phyloP scores from a whole-genome alignment of 2,329 filamentous ascomycete species.

The Monascus ruber region DNA sequence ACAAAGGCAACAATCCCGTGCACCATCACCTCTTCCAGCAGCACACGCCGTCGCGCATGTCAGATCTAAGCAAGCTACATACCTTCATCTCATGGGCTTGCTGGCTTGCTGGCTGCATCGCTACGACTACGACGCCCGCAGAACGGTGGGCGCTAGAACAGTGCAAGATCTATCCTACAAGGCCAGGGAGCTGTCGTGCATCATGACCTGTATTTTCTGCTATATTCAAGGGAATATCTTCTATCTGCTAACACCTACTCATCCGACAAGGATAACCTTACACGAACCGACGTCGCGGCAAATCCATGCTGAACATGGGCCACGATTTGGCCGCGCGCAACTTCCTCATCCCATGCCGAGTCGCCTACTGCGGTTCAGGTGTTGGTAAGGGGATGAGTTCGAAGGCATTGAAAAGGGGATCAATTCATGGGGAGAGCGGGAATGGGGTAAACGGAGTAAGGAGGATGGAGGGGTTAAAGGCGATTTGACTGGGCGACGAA shows the following conservation, averaged over 20 bases:
- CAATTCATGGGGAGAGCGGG: constrained; percentile 2
- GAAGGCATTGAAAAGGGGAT: constrained; percentile 1
- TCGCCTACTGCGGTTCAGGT: constrained; percentile 10
- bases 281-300: constrained; percentile 11
- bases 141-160: no score
- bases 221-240: constrained; percentile 22
- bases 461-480: constrained; percentile 4
- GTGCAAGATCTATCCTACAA: no score
- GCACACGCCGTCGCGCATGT: no score
- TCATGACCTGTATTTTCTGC: constrained; percentile 11
- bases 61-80: no score
- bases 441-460: constrained; percentile 5
- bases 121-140: no score
- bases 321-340: constrained; percentile 9
- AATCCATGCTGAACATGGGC: constrained; percentile 10
- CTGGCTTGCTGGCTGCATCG: no score
- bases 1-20: no score
- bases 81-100: no score
- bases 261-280: constrained; percentile 8
- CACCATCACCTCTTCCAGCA: no score
- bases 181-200: no score
- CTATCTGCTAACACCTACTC: constrained; percentile 23
- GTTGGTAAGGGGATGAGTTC: constrained; percentile 7
- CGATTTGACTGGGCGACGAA: constrained; percentile 4
- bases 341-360: constrained; percentile 18